phyloP scores from a whole-genome alignment of 2,329 filamentous ascomycete genomes.

The Beauveria medogensis region DNA sequence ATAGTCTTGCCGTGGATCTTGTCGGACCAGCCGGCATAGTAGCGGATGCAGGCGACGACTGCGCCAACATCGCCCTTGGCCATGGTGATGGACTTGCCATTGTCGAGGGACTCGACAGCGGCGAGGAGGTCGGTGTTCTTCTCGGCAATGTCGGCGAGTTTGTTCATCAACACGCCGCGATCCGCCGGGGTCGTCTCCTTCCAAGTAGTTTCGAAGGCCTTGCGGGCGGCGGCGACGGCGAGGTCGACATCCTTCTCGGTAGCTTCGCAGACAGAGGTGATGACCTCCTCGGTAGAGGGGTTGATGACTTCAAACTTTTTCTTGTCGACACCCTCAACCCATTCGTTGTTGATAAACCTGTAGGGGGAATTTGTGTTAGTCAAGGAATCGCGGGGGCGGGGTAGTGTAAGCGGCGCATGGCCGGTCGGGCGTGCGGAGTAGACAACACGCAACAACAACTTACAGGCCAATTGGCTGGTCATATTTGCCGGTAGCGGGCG shows the following conservation, averaged over 20 bases:
- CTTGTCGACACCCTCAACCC: constrained; percentile 69
- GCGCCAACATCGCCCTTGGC: constrained; percentile 66
- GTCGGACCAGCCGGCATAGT: constrained; percentile 75
- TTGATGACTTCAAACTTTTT: constrained; percentile 91
- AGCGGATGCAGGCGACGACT: constrained; percentile 65
- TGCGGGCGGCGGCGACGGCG: constrained; percentile 77
- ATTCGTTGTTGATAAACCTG: constrained; percentile 92
- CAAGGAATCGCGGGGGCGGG: background rate
- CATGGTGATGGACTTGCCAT: constrained; percentile 73
- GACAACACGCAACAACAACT: constrained; percentile 21
- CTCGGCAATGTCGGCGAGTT: constrained; percentile 74
- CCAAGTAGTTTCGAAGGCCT: constrained; percentile 74
- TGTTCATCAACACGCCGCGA: constrained; percentile 61
- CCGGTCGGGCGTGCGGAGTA: background rate
- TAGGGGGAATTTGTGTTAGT: constrained; percentile 1
- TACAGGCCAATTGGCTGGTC: constrained; percentile 55
- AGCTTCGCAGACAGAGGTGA: constrained; percentile 74
- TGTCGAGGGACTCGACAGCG: constrained; percentile 79
- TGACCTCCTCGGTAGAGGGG: constrained; percentile 76
- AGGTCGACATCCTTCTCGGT: constrained; percentile 79
- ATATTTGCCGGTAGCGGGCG: constrained; percentile 54
- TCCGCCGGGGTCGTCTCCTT: constrained; percentile 57
- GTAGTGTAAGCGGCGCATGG: background rate
- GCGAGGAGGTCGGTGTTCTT: constrained; percentile 69
- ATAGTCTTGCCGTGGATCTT: constrained; percentile 86